Evolutionary conservation across 768 basidiomycete species (phyloP), one percentile per base, ranked within the genome.

Genomic region (Boletales sp.): DNA sequence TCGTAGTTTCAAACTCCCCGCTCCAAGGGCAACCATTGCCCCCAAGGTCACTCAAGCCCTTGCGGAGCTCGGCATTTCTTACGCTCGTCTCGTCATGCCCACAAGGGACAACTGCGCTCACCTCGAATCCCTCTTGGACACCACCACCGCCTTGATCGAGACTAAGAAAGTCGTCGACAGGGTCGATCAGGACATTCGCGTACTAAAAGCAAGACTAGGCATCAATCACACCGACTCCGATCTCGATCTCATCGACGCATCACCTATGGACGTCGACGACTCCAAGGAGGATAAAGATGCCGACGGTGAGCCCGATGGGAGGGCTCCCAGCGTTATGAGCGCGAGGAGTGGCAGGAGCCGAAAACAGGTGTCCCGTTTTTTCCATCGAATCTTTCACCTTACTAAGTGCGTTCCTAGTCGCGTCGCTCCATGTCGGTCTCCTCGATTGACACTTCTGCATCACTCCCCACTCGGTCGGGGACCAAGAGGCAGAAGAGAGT

Each of bases 21-120:
- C 75, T 32, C 89, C 91, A 14, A 95, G 93, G 65, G 73, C 84
- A 5, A 77, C 83, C 35, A 75, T 86, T 19, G 79, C 83, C 3
- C 82, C 83, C 14, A 91, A 93, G 62, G 81, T 97, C 58, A 75
- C 83, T 9, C 83, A 86, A 51, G 78, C 86, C 13, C 77, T 97
- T 14, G 65, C 76, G 8, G 94, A 97, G 68, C 75, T 94, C 11
- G 85, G 86, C 13, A 72, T 96, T 11, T 77, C 78, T 14, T 75
- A 83, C 48, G 78, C 78, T 14, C 82, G 87, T 11, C 78, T 99
- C 44, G 89, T 95, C 53, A 97, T 98, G 93, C 96, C 96, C 15
- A 97, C 96, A 3, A 78, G 83, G 35, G 83, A 84, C 21, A 96
- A 93, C 56, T 75, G 85, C 46, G 74, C 78, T 46, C 81, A 80